phyloP scores from a whole-genome alignment of 176 grass and related monocot species.

The Musa acuminata region DNA sequence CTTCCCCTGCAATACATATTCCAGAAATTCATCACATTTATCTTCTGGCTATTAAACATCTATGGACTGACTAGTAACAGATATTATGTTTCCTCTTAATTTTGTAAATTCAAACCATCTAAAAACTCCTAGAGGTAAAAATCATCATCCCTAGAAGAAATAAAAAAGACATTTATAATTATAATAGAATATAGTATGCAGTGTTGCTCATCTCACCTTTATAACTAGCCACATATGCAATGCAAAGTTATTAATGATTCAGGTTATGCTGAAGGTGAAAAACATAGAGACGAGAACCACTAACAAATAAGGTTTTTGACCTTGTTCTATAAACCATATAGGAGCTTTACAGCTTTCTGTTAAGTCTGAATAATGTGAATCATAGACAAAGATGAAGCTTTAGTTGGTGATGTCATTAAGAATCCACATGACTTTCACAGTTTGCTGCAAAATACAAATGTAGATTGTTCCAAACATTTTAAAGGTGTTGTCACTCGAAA shows the following conservation, averaged over 20 bases:
- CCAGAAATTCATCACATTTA: background rate
- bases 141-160: no score
- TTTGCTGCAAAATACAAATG: background rate
- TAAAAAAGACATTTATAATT: no score
- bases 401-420: background rate
- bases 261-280: no score
- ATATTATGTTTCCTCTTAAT: background rate
- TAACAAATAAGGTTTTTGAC: background rate
- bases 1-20: conserved; percentile 70
- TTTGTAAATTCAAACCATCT: background rate
- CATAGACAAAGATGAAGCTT: background rate
- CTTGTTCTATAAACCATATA: background rate
- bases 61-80: background rate
- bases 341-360: background rate
- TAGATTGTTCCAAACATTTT: background rate
- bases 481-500: background rate
- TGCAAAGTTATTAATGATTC: no score
- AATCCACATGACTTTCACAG: background rate
- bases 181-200: no score
- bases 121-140: background rate
- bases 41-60: background rate
- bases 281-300: background rate
- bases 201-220: no score
- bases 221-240: no score
- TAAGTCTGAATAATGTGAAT: background rate